Conservation (phyloP, 805 yeast genomes). For the Cyberlindnera xishuangbannaensis region DNA sequence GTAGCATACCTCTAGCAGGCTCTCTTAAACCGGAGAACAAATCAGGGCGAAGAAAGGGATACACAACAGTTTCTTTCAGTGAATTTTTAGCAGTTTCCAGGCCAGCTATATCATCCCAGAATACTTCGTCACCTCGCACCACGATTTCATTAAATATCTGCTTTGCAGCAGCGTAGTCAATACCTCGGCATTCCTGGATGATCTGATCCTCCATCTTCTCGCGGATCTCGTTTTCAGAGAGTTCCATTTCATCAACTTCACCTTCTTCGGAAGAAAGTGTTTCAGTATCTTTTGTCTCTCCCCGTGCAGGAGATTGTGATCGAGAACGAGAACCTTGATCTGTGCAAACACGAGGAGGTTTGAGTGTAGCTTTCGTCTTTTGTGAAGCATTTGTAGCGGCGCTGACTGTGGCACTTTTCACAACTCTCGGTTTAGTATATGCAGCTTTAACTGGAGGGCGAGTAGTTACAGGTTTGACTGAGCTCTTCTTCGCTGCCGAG, state of each 20-base stretch:
- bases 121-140: constrained; percentile 86
- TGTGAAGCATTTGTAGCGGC: constrained; percentile 3
- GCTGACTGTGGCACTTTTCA: constrained; percentile 4
- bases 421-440: not conserved
- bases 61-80: constrained; percentile 91
- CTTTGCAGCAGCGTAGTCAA: constrained; percentile 71
- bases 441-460: constrained; percentile 2
- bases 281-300: constrained; percentile 21
- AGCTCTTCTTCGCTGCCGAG: constrained; percentile 6
- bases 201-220: constrained; percentile 29
- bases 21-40: constrained; percentile 86
- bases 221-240: constrained; percentile 24
- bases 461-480: constrained; percentile 3
- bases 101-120: constrained; percentile 97
- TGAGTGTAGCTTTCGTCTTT: constrained; percentile 4
- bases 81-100: constrained; percentile 81
- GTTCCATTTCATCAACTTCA: constrained; percentile 18
- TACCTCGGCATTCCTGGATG: constrained; percentile 43
- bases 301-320: constrained; percentile 19
- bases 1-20: constrained; percentile 93
- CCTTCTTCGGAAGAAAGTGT: constrained; percentile 18
- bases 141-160: constrained; percentile 88
- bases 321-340: constrained; percentile 11
- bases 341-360: too few relatives aligned
- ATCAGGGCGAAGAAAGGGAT: constrained; percentile 93